Evolutionary conservation across 768 basidiomycete genomes (phyloP).

Genomic region (Tylopilus plumbeoviolaceoides): DNA sequence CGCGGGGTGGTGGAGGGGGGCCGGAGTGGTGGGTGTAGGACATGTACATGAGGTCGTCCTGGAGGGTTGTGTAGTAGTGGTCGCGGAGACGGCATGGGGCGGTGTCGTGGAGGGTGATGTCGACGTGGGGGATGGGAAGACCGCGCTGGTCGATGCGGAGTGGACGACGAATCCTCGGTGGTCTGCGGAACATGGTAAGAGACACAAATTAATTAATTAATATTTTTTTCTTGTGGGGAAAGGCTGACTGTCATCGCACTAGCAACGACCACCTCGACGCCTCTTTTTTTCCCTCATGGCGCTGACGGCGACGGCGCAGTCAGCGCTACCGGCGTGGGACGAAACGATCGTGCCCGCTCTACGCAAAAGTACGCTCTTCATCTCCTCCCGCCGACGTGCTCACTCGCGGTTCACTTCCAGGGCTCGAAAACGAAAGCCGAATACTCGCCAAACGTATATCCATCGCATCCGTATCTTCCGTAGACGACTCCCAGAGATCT

Average conservation of each 20-base stretch:
- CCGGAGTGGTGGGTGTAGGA: constrained; percentile 75
- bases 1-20: constrained; percentile 49
- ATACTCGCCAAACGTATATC: constrained; percentile 76
- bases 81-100: constrained; percentile 70
- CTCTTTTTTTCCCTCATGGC: constrained; percentile 28
- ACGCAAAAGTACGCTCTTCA: constrained; percentile 59
- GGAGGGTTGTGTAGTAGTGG: constrained; percentile 81
- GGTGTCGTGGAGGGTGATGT: constrained; percentile 63
- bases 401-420: constrained; percentile 35
- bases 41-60: constrained; percentile 92
- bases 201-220: constrained; percentile 4
- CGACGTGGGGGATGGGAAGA: constrained; percentile 73
- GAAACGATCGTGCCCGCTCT: constrained; percentile 79
- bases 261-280: neutral
- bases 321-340: constrained; percentile 60
- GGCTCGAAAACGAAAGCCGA: constrained; percentile 76
- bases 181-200: constrained; percentile 46
- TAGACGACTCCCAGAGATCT: constrained; percentile 39
- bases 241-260: too few relatives aligned
- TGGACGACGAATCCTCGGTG: constrained; percentile 41
- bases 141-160: constrained; percentile 49
- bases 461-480: constrained; percentile 60
- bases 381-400: neutral
- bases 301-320: constrained; percentile 39
- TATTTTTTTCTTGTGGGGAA: too few relatives aligned